Percentiles rank a stretch among this genome's conserved stretches.
These are phyloP conservation scores for Aplosporella prunicola DNA, from an alignment of 2,329 filamentous ascomycete genomes.

Conservation along the genomic window DNA sequence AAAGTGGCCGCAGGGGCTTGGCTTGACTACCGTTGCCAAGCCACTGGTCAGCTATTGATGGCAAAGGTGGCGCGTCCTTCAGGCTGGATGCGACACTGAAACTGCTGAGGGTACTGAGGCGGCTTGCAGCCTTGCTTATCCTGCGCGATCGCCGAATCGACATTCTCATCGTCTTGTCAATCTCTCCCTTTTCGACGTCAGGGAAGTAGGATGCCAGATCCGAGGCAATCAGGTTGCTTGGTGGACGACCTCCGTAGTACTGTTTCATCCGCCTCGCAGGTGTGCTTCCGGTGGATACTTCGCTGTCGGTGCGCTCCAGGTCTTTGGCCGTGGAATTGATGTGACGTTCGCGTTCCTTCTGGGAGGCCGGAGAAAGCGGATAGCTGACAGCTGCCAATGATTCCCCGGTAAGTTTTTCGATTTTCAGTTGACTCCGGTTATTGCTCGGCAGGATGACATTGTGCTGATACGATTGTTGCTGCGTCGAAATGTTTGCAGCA, in stretches of 20 bases:
- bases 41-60: constrained; percentile 92
- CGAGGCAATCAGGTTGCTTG: constrained; percentile 93
- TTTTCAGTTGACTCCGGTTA: constrained; percentile 73
- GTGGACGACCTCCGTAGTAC: constrained; percentile 86
- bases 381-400: constrained; percentile 77
- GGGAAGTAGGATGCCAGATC: constrained; percentile 97
- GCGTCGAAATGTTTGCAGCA: constrained; percentile 78
- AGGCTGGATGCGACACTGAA: constrained; percentile 87
- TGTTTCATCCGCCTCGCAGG: constrained; percentile 53
- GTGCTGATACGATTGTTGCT: constrained; percentile 64
- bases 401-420: constrained; percentile 82
- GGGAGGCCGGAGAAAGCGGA: constrained; percentile 71
- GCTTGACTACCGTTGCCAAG: constrained; percentile 48
- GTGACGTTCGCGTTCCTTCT: constrained; percentile 56
- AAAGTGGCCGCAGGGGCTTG: constrained; percentile 48
- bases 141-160: constrained; percentile 85
- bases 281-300: constrained; percentile 26
- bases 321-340: constrained; percentile 44
- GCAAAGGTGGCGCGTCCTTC: constrained; percentile 87
- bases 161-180: constrained; percentile 88
- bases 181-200: constrained; percentile 84
- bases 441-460: constrained; percentile 52
- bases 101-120: constrained; percentile 87
- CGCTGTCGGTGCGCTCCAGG: constrained; percentile 32
- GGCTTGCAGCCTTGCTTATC: constrained; percentile 84